These are phyloP conservation scores for Phytophthora agathidicida DNA, from an alignment of 352 stramenopile genomes.

Conservation along the genomic window DNA sequence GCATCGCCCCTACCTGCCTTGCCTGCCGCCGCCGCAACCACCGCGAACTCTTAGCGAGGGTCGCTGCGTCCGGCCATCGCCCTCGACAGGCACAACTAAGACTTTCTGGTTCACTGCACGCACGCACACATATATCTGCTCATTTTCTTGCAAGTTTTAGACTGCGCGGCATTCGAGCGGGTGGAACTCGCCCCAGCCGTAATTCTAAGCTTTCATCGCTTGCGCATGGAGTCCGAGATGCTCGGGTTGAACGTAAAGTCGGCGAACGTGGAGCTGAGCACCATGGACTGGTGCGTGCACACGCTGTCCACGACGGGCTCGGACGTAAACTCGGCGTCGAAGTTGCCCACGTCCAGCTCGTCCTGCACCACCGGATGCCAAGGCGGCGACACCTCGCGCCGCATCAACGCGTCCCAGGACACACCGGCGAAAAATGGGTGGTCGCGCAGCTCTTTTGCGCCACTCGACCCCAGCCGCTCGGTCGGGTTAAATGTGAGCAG, in stretches of 20 bases:
- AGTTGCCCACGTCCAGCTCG: constrained; percentile 82
- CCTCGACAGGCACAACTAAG: constrained; percentile 12
- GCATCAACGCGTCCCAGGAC: constrained; percentile 83
- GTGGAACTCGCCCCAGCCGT: constrained; percentile 1
- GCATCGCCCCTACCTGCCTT: too few species aligned
- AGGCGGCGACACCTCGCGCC: constrained; percentile 56
- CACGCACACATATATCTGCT: constrained; percentile 14
- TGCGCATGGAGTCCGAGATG: constrained; percentile 57
- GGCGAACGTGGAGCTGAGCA: constrained; percentile 66
- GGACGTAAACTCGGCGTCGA: constrained; percentile 77
- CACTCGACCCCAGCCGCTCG: constrained; percentile 65
- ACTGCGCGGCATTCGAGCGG: constrained; percentile 1
- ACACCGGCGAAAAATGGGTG: constrained; percentile 89
- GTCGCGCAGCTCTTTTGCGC: constrained; percentile 69
- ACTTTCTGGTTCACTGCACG: constrained; percentile 11
- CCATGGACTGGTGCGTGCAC: constrained; percentile 67
- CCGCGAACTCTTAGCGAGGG: too few species aligned
- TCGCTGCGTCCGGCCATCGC: too few species aligned
- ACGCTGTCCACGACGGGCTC: constrained; percentile 80
- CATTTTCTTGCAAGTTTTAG: constrained; percentile 7
- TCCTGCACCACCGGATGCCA: constrained; percentile 71
- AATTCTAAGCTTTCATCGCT: constrained; percentile 36
- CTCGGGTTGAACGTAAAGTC: constrained; percentile 84
- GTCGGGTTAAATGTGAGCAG: constrained; percentile 81
- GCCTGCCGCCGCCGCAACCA: too few species aligned